phyloP scores from a whole-genome alignment of 129 eudicot species.

The Chrysanthemum seticuspe region DNA sequence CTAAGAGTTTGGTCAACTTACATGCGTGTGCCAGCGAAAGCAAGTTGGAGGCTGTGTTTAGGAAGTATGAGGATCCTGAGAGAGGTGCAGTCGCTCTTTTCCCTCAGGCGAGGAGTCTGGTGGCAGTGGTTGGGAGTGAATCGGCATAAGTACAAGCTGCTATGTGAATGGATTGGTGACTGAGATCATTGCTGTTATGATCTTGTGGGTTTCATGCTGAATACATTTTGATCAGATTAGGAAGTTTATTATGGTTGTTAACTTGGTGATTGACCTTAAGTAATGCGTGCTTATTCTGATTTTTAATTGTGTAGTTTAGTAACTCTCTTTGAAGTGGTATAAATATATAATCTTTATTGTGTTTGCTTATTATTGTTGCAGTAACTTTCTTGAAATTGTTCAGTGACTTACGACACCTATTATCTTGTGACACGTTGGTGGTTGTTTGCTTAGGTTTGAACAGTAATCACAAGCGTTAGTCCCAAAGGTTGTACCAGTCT shows the following conservation, averaged over 20 bases:
- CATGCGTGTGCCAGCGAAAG: conserved; percentile 48
- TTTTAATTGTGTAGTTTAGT: neutral
- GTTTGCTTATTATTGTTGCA: no score
- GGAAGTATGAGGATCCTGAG: conserved; percentile 47
- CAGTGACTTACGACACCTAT: no score
- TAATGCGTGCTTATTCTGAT: neutral
- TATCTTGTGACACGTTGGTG: no score
- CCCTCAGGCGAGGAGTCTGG: conserved; percentile 42
- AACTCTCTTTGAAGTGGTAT: no score
- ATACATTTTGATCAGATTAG: neutral
- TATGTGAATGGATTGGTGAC: conserved; percentile 7
- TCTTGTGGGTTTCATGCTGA: neutral
- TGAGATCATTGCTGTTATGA: conserved; percentile 36
- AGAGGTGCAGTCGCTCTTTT: conserved; percentile 49
- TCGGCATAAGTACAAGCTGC: neutral
- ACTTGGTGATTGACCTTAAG: no score
- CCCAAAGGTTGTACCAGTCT: no score
- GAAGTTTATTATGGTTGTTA: conserved; percentile 9
- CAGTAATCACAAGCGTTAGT: no score
- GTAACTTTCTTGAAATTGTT: no score
- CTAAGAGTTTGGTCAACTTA: conserved; percentile 44
- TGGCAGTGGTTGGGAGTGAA: conserved; percentile 20
- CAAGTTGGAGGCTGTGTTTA: conserved; percentile 46
- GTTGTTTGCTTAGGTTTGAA: no score
- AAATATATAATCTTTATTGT: no score